Evolutionary conservation across 345 rosid genomes (phyloP).

Genomic region (Linum trigynum): DNA sequence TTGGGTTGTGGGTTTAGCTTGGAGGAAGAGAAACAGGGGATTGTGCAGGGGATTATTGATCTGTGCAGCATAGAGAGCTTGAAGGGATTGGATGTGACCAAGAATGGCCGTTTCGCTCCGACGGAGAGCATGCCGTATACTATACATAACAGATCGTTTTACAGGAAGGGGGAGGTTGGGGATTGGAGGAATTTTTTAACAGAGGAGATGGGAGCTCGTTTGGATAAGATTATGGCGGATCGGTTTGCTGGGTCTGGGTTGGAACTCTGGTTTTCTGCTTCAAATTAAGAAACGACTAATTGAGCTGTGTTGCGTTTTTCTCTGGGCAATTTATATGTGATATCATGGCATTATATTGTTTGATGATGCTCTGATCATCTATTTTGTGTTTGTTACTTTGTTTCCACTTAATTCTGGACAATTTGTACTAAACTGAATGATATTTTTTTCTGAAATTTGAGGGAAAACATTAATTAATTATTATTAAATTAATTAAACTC

Average conservation of each 20-base stretch:
- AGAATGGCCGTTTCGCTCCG: slow-evolving; percentile 18
- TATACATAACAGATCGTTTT: slow-evolving; percentile 16
- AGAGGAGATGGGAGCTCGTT: slow-evolving; percentile 24
- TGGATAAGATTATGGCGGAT: slow-evolving; percentile 20
- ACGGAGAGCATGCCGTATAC: background rate
- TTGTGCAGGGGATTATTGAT: slow-evolving; percentile 18
- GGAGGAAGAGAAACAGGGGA: slow-evolving; percentile 17
- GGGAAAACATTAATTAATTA: no score
- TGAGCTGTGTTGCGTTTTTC: no score
- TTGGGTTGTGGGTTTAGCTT: slow-evolving; percentile 21
- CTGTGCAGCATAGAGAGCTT: slow-evolving; percentile 31
- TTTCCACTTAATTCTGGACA: no score
- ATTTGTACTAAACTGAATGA: no score
- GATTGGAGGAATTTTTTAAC: slow-evolving; percentile 31
- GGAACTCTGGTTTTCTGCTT: background rate
- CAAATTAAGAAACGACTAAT: background rate
- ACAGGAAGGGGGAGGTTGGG: slow-evolving; percentile 36
- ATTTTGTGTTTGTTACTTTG: no score
- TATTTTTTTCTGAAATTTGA: no score
- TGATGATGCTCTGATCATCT: no score
- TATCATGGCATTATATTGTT: no score
- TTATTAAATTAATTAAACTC: no score
- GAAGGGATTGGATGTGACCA: slow-evolving; percentile 31
- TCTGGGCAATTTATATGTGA: no score
- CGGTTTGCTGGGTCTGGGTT: slow-evolving; percentile 22